Evolutionary conservation across 495 filamentous ascomycete genomes (phyloP).

Genomic region (Xylaria intraflava): DNA sequence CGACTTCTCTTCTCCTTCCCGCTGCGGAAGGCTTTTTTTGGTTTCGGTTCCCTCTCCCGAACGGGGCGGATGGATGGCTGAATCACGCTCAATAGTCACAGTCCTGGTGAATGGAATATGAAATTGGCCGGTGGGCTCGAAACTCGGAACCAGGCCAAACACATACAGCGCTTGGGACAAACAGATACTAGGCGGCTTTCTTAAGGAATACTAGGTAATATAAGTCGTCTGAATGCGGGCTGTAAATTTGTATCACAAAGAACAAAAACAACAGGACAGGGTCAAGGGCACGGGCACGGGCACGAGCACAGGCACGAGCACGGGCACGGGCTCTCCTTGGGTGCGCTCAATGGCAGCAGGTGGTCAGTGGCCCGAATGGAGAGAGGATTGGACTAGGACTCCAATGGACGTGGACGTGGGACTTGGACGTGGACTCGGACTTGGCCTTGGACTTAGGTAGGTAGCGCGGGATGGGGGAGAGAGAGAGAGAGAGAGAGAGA

Average conservation of each 20-base stretch:
- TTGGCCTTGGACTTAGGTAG: too few species aligned
- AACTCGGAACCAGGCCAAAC: constrained; percentile 2
- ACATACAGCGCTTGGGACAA: constrained; percentile 5
- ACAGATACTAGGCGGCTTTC: constrained; percentile 7
- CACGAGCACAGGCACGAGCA: too few species aligned
- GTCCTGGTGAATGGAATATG: constrained; percentile 5
- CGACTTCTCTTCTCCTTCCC: background rate
- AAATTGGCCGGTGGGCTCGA: background rate
- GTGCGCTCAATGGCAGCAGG: too few species aligned
- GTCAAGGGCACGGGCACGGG: background rate
- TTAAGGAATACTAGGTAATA: constrained; percentile 2
- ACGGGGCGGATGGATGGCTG: constrained; percentile 10
- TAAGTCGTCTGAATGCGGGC: constrained; percentile 9
- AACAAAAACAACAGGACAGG: background rate
- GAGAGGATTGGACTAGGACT: too few species aligned
- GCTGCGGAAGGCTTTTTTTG: background rate
- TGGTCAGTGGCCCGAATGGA: too few species aligned
- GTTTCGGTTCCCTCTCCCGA: constrained; percentile 6
- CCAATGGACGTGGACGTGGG: too few species aligned
- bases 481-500: too few species aligned
- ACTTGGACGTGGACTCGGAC: too few species aligned
- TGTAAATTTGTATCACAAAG: constrained; percentile 9
- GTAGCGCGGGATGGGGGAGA: background rate
- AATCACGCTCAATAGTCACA: constrained; percentile 16
- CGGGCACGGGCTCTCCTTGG: too few species aligned